Evolutionary conservation across 2,329 filamentous ascomycete genomes (phyloP).

Genomic region (Aspergillus tubingensis): DNA sequence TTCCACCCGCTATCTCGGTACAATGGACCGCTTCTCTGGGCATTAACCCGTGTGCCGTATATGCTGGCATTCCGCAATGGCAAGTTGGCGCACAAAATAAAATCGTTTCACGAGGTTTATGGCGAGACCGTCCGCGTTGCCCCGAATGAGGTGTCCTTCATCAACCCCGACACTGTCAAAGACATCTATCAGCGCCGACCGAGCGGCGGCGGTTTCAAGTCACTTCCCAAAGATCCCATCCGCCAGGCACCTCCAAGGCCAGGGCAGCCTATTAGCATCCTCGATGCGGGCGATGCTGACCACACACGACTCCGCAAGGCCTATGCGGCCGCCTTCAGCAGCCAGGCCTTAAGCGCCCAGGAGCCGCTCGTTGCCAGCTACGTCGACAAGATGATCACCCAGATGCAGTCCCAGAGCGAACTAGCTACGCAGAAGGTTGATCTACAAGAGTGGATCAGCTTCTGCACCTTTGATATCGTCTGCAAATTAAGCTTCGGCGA

Average conservation of each 20-base stretch:
- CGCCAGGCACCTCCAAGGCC: slow-evolving; percentile 19
- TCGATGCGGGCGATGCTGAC: slow-evolving; percentile 30
- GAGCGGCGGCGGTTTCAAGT: not conserved
- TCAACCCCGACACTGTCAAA: slow-evolving; percentile 44
- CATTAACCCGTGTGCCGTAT: slow-evolving; percentile 39
- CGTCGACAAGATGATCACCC: slow-evolving; percentile 30
- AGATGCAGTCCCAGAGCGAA: not conserved
- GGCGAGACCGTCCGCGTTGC: slow-evolving; percentile 47
- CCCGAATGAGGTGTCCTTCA: slow-evolving; percentile 48
- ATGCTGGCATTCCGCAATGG: slow-evolving; percentile 30
- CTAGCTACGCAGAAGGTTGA: slow-evolving; percentile 18
- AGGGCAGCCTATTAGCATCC: slow-evolving; percentile 10
- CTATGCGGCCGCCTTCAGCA: slow-evolving; percentile 45
- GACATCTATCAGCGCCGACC: slow-evolving; percentile 41
- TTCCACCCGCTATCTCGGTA: slow-evolving; percentile 48
- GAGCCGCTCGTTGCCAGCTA: slow-evolving; percentile 42
- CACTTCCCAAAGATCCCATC: slow-evolving; percentile 2
- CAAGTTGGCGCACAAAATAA: slow-evolving; percentile 36
- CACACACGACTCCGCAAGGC: slow-evolving; percentile 40
- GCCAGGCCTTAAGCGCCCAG: slow-evolving; percentile 46
- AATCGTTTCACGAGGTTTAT: slow-evolving; percentile 26
- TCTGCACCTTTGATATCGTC: slow-evolving; percentile 44
- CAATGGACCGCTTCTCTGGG: slow-evolving; percentile 44
- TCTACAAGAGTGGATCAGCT: slow-evolving; percentile 39
- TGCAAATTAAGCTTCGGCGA: slow-evolving; percentile 46